Evolutionary conservation across 495 filamentous ascomycete species (phyloP).

Genomic region (Zalerion maritima): DNA sequence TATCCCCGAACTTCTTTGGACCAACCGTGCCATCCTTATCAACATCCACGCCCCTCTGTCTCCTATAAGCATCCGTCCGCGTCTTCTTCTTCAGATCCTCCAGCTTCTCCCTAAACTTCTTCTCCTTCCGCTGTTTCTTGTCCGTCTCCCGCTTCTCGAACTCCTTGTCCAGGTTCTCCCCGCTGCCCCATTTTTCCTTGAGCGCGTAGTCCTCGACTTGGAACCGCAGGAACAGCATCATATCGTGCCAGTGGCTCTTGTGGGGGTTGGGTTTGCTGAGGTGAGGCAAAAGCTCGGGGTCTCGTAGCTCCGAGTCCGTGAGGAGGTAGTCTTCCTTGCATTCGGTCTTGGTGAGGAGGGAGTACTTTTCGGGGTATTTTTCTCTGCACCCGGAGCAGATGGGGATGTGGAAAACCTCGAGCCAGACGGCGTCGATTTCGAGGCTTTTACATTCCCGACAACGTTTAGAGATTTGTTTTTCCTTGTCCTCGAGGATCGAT

Average conservation of each 20-base stretch:
- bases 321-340: constrained; percentile 87
- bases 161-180: constrained; percentile 76
- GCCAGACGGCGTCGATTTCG: constrained; percentile 93
- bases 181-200: constrained; percentile 65
- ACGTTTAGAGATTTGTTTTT: constrained; percentile 51
- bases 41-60: constrained; percentile 32
- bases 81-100: constrained; percentile 86
- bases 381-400: constrained; percentile 76
- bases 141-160: constrained; percentile 67
- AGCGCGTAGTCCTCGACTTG: constrained; percentile 92
- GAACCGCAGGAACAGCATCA: constrained; percentile 91
- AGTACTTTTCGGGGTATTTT: constrained; percentile 79
- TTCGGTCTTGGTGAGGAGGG: constrained; percentile 90
- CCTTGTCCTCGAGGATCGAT: constrained; percentile 46
- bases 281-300: constrained; percentile 74
- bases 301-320: constrained; percentile 81
- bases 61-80: constrained; percentile 74
- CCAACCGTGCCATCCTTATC: constrained; percentile 31
- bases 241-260: constrained; percentile 90
- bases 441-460: constrained; percentile 71
- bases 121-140: constrained; percentile 78
- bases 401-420: constrained; percentile 55
- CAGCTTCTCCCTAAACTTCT: constrained; percentile 79
- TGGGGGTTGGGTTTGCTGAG: constrained; percentile 86
- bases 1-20: constrained; percentile 62